Conservation (phyloP, 805 yeast species). For the Cyberlindnera sargentensis region DNA sequence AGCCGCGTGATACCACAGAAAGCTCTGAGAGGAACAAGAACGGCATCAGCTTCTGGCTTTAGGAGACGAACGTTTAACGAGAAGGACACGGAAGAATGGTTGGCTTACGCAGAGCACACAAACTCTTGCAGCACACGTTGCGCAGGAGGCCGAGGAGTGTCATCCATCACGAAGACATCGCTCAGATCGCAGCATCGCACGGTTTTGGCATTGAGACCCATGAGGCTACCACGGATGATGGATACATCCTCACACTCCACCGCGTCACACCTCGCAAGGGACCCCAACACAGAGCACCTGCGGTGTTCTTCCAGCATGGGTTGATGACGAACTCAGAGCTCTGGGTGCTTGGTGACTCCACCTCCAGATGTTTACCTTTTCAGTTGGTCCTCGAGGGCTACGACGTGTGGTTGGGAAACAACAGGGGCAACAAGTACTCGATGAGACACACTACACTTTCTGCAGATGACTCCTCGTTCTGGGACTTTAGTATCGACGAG, state of each 20-base stretch:
- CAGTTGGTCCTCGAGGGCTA: constrained; percentile 71
- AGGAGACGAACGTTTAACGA: too few species aligned
- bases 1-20: too few species aligned
- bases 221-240: constrained; percentile 61
- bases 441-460: constrained; percentile 20
- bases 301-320: constrained; percentile 79
- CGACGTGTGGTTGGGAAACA: constrained; percentile 94
- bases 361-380: constrained; percentile 53
- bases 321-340: constrained; percentile 71
- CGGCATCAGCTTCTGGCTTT: too few species aligned
- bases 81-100: too few species aligned
- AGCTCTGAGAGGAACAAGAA: too few species aligned
- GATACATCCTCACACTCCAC: constrained; percentile 62
- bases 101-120: too few species aligned
- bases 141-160: too few species aligned
- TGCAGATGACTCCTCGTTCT: constrained; percentile 42
- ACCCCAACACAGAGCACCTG: constrained; percentile 22
- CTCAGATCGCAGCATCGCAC: constrained; percentile 22
- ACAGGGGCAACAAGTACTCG: constrained; percentile 88
- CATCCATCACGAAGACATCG: too few species aligned
- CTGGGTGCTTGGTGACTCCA: constrained; percentile 39
- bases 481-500: constrained; percentile 91
- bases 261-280: constrained; percentile 29
- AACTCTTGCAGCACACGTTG: too few species aligned
- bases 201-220: constrained; percentile 64